A percentile compares a stretch with the other conserved stretches of the same genome.
Conservation (phyloP, 2,329 filamentous ascomycete species). For the Microsporum audouinii region DNA sequence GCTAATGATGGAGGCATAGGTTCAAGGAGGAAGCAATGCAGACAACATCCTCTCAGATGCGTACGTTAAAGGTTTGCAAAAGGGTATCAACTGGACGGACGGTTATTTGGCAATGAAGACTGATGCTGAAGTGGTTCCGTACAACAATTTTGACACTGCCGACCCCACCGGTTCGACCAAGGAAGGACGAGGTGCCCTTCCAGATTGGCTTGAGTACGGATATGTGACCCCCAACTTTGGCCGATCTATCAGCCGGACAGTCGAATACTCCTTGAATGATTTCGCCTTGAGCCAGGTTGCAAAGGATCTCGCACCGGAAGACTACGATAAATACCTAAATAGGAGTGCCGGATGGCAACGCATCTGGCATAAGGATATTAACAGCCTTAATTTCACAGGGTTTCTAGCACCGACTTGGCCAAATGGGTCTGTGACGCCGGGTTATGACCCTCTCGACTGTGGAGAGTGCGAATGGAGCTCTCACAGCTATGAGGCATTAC, state of each 20-base stretch:
- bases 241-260: slow-evolving; percentile 52
- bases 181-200: slow-evolving; percentile 56
- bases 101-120: slow-evolving; percentile 54
- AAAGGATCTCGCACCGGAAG: slow-evolving; percentile 37
- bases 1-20: slow-evolving; percentile 21
- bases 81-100: slow-evolving; percentile 53
- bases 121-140: slow-evolving; percentile 53
- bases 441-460: slow-evolving; percentile 42
- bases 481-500: slow-evolving; percentile 49
- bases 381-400: slow-evolving; percentile 27
- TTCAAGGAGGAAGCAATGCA: slow-evolving; percentile 57
- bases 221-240: slow-evolving; percentile 51
- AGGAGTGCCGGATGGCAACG: slow-evolving; percentile 16
- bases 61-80: slow-evolving; percentile 56
- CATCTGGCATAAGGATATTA: slow-evolving; percentile 13
- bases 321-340: slow-evolving; percentile 26
- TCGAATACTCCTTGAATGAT: slow-evolving; percentile 56
- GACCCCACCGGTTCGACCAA: slow-evolving; percentile 51
- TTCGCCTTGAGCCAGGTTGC: slow-evolving; percentile 51
- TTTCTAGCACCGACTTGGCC: slow-evolving; percentile 51
- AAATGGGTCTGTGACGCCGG: slow-evolving; percentile 38
- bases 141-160: slow-evolving; percentile 46
- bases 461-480: slow-evolving; percentile 56
- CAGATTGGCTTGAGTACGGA: slow-evolving; percentile 54
- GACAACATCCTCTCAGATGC: slow-evolving; percentile 64